Evolutionary conservation across 1,284 basidiomycete genomes (phyloP), one percentile per base, ranked within the genome.

Genomic region (Trichosporon coremiiforme): DNA sequence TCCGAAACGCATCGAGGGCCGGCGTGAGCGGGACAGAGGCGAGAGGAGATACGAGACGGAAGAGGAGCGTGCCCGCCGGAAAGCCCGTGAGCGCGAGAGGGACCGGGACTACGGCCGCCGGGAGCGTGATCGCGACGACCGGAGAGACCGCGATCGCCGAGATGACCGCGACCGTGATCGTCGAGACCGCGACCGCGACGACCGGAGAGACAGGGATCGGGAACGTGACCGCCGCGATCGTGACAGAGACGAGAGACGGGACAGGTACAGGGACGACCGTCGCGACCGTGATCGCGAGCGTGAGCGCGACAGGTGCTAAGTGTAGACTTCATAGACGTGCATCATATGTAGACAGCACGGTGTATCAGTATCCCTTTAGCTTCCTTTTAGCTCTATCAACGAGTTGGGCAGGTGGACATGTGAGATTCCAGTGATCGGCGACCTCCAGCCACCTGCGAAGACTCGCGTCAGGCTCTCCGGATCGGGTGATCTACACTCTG

Each of bases 1-100:
- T 25, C 53, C 66, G 35, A 66, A 71, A 12, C 47, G 68, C 53
- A 60, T 66, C 17, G 68, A 71, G 15, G 64, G 62, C 38, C 35
- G 67, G 4, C 57, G 73, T 20, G 74, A 74, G n/a, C 63, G 74
- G 13, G 70, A 74, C 25, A 31, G 36, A 45, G 67, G 64, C 33
- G 36, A 10, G 10, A n/a, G 62, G 36, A 55, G 68, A 22, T 72
- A 76, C 50, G 79, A 80, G 73, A 78, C 74, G 38, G 77, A 79
- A 15, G 75, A 76, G 68, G 79, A 79, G 70, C 67, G 77, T 50
- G 76, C 76, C 3, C 65, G 75, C 41, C 70, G 78, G 12, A 78
- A 78, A 69, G 79, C 76, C 3, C 74, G 71, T 22, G 78, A 81
- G 69, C 68, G 75, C 15, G 75, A 74, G 55, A 33, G 67, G 36